Conservation (phyloP, 2,329 filamentous ascomycete genomes). For the Penicillium sp. region DNA sequence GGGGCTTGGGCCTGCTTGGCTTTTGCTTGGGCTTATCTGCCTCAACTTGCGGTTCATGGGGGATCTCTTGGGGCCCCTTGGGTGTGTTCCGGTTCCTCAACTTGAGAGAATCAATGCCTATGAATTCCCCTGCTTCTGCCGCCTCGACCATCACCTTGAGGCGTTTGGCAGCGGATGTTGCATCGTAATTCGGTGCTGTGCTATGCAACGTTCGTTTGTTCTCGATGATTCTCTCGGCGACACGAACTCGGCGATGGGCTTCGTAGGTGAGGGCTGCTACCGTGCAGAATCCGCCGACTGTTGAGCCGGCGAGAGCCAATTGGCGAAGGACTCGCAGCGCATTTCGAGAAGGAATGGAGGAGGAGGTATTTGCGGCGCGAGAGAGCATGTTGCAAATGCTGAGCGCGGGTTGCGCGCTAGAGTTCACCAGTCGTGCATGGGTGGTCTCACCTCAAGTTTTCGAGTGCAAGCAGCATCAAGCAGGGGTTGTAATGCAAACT, state of each 20-base stretch:
- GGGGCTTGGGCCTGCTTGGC: not conserved
- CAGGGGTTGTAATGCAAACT: not conserved
- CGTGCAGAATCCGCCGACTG: conserved; percentile 41
- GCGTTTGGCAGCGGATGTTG: conserved; percentile 35
- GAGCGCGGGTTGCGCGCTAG: conserved; percentile 27
- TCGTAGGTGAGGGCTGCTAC: conserved; percentile 44
- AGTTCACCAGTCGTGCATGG: conserved; percentile 21
- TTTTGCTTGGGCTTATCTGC: not conserved
- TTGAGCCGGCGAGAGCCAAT: conserved; percentile 35
- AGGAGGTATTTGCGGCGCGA: conserved; percentile 28
- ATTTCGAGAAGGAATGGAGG: conserved; percentile 44
- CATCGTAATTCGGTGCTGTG: conserved; percentile 43
- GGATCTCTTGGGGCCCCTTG: not conserved
- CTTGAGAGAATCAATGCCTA: conserved; percentile 38
- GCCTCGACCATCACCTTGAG: conserved; percentile 44
- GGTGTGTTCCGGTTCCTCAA: conserved; percentile 19
- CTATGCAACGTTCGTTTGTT: conserved; percentile 43
- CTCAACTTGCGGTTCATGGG: not conserved
- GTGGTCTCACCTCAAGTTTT: conserved; percentile 2
- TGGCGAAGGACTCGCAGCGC: conserved; percentile 42
- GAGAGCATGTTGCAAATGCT: conserved; percentile 31
- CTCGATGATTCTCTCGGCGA: conserved; percentile 44
- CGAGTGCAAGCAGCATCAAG: not conserved
- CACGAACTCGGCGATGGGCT: conserved; percentile 38
- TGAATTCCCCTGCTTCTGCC: conserved; percentile 44